Conservation (phyloP, 495 filamentous ascomycete genomes). For the Daldinia decipiens region DNA sequence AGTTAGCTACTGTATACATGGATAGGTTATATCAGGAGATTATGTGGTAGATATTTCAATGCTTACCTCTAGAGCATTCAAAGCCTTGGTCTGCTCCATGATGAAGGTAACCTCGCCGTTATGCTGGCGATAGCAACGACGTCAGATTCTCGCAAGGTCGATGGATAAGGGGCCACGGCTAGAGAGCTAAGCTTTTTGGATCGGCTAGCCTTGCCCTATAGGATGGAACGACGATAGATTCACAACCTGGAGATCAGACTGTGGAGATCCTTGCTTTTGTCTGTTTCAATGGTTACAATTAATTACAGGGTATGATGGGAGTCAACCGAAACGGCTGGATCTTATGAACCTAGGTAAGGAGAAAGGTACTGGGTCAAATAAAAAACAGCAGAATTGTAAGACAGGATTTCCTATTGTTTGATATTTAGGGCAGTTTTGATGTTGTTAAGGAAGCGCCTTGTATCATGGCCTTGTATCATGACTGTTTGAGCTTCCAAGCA, state of each 20-base stretch:
- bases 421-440: not conserved
- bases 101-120: constrained; percentile 35
- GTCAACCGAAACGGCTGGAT: not conserved
- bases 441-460: constrained; percentile 36
- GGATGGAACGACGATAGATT: constrained; percentile 3
- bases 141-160: constrained; percentile 42
- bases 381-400: not conserved
- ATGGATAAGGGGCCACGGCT: constrained; percentile 14
- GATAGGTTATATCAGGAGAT: constrained; percentile 12
- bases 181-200: constrained; percentile 9
- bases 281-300: not conserved
- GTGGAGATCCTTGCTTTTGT: not conserved
- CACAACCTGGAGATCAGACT: not conserved
- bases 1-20: no score
- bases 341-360: not conserved
- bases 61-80: constrained; percentile 76
- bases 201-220: not conserved
- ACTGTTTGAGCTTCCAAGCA: constrained; percentile 36
- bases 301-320: not conserved
- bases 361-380: not conserved
- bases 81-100: constrained; percentile 88
- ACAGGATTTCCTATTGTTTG: not conserved
- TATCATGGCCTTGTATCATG: constrained; percentile 29
- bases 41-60: constrained; percentile 8
- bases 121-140: constrained; percentile 29